Evolutionary conservation across 2,329 filamentous ascomycete species (phyloP).

Genomic region (Coniochaeta hoffmannii): DNA sequence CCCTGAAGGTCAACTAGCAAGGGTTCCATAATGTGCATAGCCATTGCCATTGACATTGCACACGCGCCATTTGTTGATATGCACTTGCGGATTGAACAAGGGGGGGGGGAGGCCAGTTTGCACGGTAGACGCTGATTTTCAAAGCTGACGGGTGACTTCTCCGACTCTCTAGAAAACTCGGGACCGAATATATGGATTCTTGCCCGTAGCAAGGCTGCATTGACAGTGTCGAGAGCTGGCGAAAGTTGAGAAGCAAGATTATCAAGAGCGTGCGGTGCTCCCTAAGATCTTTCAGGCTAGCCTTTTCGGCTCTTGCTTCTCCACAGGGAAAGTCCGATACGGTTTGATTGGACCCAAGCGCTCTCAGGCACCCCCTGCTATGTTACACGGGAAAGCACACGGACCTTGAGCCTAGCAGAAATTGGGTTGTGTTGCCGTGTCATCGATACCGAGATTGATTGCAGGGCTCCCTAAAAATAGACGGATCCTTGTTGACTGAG

Average conservation of each 20-base stretch:
- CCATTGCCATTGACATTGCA: neutral
- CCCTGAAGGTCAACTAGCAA: neutral
- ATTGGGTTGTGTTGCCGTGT: constrained; percentile 4
- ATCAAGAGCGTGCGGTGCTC: neutral
- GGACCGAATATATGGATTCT: too few species aligned
- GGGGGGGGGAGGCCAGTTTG: too few species aligned
- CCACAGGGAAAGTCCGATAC: neutral
- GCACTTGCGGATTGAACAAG: neutral
- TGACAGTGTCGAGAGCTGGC: too few species aligned
- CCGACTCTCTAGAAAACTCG: too few species aligned
- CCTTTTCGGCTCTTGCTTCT: neutral
- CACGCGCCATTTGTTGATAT: neutral
- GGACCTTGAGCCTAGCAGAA: constrained; percentile 11
- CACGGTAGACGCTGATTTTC: too few species aligned
- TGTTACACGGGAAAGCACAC: constrained; percentile 7
- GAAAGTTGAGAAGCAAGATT: too few species aligned
- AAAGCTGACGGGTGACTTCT: too few species aligned
- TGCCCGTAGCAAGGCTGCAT: too few species aligned
- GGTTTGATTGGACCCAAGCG: constrained; percentile 10
- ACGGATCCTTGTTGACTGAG: constrained; percentile 3
- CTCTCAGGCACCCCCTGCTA: neutral
- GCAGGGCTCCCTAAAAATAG: constrained; percentile 16
- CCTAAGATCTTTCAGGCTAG: neutral
- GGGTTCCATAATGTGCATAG: neutral
- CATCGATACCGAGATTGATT: constrained; percentile 7